A percentile compares a stretch with the other conserved stretches of the same genome.
These are phyloP conservation scores for Pharnaceum exiguum DNA, from an alignment of 148 eudicot genomes.

Conservation along the genomic window DNA sequence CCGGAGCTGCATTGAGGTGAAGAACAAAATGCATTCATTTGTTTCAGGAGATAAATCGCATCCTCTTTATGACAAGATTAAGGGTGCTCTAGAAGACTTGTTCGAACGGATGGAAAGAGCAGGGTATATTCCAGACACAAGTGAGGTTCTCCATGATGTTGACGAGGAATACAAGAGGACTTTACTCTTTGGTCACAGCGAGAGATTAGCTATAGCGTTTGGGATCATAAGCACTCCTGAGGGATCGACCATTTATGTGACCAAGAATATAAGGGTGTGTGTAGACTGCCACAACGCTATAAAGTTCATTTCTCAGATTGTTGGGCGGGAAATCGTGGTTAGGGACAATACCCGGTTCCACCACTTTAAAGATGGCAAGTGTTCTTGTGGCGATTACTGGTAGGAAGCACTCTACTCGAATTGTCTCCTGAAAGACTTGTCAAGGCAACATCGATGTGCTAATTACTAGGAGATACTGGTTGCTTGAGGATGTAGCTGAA, in stretches of 20 bases:
- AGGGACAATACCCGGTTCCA: constrained; percentile 56
- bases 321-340: constrained; percentile 46
- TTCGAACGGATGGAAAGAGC: constrained; percentile 49
- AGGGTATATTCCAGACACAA: constrained; percentile 58
- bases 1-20: constrained; percentile 75
- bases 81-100: constrained; percentile 36
- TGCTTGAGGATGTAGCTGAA: no score
- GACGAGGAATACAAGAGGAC: constrained; percentile 54
- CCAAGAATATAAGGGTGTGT: constrained; percentile 60
- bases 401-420: no score
- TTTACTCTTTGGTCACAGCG: constrained; percentile 44
- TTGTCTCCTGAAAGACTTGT: no score
- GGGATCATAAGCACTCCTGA: constrained; percentile 53
- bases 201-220: constrained; percentile 61
- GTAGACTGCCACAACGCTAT: constrained; percentile 55
- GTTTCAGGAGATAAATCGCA: constrained; percentile 73
- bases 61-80: constrained; percentile 42
- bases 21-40: constrained; percentile 60
- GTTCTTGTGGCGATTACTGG: constrained; percentile 73
- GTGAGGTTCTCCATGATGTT: constrained; percentile 54
- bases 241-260: constrained; percentile 46
- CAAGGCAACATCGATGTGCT: no score
- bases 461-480: no score
- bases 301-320: constrained; percentile 52
- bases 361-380: constrained; percentile 54